Base-by-base conservation (phyloP, 2,329 filamentous ascomycete species). In the Neofusicoccum parvum region DNA sequence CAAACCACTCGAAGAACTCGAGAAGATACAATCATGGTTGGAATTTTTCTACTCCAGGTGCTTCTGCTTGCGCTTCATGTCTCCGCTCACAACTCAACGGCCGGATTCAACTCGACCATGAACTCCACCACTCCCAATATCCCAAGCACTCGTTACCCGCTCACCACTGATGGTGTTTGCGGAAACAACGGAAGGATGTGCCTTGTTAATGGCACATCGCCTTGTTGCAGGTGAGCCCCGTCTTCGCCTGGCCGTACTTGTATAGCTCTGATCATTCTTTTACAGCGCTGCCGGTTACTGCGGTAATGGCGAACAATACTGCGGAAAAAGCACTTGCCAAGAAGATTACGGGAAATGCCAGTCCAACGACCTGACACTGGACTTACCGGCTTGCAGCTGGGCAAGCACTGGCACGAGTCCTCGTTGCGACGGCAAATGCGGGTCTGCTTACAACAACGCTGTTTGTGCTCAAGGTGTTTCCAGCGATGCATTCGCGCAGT, bases 401-500 rank as follows among this genome's bases (percentile, higher is more conserved):
- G 15, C 62, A 14, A 14, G 12, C 6, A 27, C 4, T 23, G 62
- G 50, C 23, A 54, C 37, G 2, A 64, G 50, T 36, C 62, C 62
- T 2, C 62, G 62, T 20, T 64, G 62, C 37, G 62, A 64, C 39
- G 62, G 62, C 12, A 43, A 39, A 20, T 64, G 62, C 23, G 62
- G 62, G 15, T 23, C 20, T 2, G 49, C 51, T 7, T 64, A 36
- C 50, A 23, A 39, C 36, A 37, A 46, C 20, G 39, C 62, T 5
- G 15, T 54, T 14, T 64, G 62, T 20, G 20, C 23, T 14, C 10
- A 15, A n/a, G 34, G 10, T 23, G 37, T 15, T 10, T n/a, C 14
- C 15, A 23, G 49, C 15, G 41, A 64, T 27, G 62, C 39, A 4
- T 48, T 64, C 15, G 49, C 23, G 14, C 10, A 6, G 9, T 56